phyloP scores from a whole-genome alignment of 306 rosid genomes.

The Rubus idaeus region DNA sequence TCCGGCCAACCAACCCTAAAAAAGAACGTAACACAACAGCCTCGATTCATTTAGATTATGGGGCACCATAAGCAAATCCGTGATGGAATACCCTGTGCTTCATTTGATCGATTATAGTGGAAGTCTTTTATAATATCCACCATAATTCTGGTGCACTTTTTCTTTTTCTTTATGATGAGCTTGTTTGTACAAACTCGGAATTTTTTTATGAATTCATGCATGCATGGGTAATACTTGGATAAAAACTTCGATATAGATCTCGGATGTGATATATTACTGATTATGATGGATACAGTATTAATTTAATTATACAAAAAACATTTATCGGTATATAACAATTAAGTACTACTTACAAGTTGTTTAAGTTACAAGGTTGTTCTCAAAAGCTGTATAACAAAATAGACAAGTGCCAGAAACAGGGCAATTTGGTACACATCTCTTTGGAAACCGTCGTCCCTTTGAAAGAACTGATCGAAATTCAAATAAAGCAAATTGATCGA shows the following conservation, averaged over 20 bases:
- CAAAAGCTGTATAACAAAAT: constrained; percentile 78
- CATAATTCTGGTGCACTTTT: too few species aligned
- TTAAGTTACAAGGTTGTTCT: constrained; percentile 54
- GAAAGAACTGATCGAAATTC: constrained; percentile 63
- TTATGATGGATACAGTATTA: not conserved
- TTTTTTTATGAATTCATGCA: not conserved
- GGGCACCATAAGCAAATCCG: not conserved
- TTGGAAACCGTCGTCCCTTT: constrained; percentile 72
- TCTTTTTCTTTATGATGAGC: not conserved
- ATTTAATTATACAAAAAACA: not conserved
- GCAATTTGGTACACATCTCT: constrained; percentile 86
- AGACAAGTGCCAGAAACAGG: constrained; percentile 63
- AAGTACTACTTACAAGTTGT: not conserved
- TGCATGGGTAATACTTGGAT: not conserved
- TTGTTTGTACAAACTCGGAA: too few species aligned
- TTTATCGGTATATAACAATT: not conserved
- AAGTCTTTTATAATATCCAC: not conserved
- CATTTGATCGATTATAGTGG: not conserved
- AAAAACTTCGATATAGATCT: not conserved
- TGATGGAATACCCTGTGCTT: not conserved
- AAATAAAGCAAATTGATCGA: not conserved
- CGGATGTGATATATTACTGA: not conserved
- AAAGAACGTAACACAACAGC: not conserved
- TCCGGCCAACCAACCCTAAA: not conserved
- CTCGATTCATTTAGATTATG: not conserved